phyloP scores from a whole-genome alignment of 1,139 yeast genomes.

The Suhomyces ambrosiae region DNA sequence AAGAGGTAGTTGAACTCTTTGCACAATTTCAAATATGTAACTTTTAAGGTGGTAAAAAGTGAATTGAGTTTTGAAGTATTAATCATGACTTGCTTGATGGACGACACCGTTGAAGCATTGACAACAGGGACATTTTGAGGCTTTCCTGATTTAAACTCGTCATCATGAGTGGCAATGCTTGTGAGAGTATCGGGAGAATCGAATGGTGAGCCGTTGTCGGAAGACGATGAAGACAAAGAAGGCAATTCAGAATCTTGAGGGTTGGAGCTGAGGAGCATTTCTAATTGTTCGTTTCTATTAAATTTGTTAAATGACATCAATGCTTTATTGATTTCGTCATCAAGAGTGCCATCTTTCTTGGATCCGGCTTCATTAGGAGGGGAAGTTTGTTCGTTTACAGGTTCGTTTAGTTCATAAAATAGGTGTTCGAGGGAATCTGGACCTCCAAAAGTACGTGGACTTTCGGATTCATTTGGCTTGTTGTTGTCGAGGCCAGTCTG shows the following conservation, averaged over 20 bases:
- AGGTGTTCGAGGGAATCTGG: constrained; percentile 9
- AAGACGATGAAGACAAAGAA: constrained; percentile 13
- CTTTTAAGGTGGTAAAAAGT: constrained; percentile 35
- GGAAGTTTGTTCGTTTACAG: not conserved
- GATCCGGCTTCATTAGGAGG: not conserved
- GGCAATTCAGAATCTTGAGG: constrained; percentile 1
- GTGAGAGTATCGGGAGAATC: constrained; percentile 19
- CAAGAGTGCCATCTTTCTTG: constrained; percentile 12
- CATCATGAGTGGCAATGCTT: constrained; percentile 19
- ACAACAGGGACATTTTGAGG: constrained; percentile 7
- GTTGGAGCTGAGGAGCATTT: not conserved
- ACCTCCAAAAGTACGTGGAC: not conserved
- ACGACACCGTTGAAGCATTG: constrained; percentile 24
- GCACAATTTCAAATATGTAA: constrained; percentile 39
- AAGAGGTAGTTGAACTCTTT: constrained; percentile 40
- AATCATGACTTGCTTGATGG: constrained; percentile 34
- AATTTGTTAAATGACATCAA: constrained; percentile 23
- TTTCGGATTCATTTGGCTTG: constrained; percentile 2
- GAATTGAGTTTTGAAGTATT: constrained; percentile 30
- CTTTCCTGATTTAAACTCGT: constrained; percentile 10
- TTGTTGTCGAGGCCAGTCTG: too few species aligned
- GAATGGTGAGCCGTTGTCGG: constrained; percentile 20
- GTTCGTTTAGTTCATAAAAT: constrained; percentile 12
- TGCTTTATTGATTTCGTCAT: constrained; percentile 27
- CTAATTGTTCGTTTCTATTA: constrained; percentile 13